Base-by-base conservation (phyloP, 2,329 filamentous ascomycete genomes). In the Xylaria sp. region DNA sequence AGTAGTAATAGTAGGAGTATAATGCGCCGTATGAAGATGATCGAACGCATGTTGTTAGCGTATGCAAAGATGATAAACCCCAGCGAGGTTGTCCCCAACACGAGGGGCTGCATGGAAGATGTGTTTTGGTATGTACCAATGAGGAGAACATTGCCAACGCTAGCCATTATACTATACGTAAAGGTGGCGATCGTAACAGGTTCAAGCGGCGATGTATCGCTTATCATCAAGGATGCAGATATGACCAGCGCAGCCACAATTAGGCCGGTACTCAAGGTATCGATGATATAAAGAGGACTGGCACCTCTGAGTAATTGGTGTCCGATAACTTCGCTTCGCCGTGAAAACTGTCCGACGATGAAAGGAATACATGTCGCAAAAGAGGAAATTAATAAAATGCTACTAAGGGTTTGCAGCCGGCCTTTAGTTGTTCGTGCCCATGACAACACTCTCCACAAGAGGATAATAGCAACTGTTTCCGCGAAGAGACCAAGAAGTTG, bases 361-460 rank as follows among this genome's bases (percentile, higher is more conserved):
- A 78, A 80, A 23, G 82, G 58, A 2, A 80, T 40, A 0, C 73
- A 75, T 17, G 78, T 75, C 6, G 73, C 75, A 2, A 80, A 31
- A 0, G 82, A 76, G 0, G 82, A 77, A 8, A 77, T 63, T 1
- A 79, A 61, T 4, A 85, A 68, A 2, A 84, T 76, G 2, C 73
- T 72, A 5, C 80, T 78, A 8, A 86, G 70, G 0, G 77, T 79
- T 9, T 76, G 78, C n/a, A 86, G 71, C 2, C 82, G 79, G 33
- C 74, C 71, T 64, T 78, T 82, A 5, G 80, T 79, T 0, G 81
- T 83, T 42, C 80, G 78, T 0, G 80, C 75, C 82, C 83, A 85
- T 12, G 79, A 78, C 4, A 87, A 71, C 3, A 84, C 75, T 37
- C 83, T 79, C 83, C 84, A 86, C 2, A 78, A 62, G 9, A 84